Conservation (phyloP, 192 early-diverging fungal genomes). For the Backusella psychrophila region DNA sequence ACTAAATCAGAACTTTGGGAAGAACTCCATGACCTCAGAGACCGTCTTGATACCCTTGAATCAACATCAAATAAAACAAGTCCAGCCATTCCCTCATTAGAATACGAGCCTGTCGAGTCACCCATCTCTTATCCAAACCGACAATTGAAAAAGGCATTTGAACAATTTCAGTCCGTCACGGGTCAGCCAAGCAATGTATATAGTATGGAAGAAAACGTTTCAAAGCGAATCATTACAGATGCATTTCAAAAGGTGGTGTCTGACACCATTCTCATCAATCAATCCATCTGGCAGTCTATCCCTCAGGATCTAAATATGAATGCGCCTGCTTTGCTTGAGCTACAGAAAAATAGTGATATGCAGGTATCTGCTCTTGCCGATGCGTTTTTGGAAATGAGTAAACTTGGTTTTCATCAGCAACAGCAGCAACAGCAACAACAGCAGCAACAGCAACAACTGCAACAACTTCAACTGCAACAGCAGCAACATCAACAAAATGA, state of each 20-base stretch:
- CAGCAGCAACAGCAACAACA: not conserved
- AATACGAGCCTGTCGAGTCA: not conserved
- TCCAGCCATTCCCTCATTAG: not conserved
- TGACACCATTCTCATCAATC: not conserved
- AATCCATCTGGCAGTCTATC: not conserved
- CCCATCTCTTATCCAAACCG: not conserved
- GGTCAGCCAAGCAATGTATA: not conserved
- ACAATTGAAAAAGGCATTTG: not conserved
- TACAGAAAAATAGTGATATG: not conserved
- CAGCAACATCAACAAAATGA: not conserved
- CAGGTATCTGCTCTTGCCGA: not conserved
- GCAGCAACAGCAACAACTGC: not conserved
- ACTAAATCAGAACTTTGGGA: conserved; percentile 1
- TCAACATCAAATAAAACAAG: not conserved
- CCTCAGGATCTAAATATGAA: not conserved
- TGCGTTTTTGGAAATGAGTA: not conserved
- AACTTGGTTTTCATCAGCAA: not conserved
- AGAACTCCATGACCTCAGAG: not conserved
- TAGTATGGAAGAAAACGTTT: not conserved
- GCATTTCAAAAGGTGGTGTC: not conserved
- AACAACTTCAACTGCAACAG: not conserved
- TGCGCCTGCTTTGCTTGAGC: not conserved
- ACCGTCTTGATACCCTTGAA: conserved; percentile 1
- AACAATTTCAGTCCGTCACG: not conserved
- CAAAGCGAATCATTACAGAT: not conserved